Percentiles rank a stretch among this genome's conserved stretches.
These are phyloP conservation scores for Claviceps spartinae DNA, from an alignment of 2,329 filamentous ascomycete genomes.

Conservation along the genomic window DNA sequence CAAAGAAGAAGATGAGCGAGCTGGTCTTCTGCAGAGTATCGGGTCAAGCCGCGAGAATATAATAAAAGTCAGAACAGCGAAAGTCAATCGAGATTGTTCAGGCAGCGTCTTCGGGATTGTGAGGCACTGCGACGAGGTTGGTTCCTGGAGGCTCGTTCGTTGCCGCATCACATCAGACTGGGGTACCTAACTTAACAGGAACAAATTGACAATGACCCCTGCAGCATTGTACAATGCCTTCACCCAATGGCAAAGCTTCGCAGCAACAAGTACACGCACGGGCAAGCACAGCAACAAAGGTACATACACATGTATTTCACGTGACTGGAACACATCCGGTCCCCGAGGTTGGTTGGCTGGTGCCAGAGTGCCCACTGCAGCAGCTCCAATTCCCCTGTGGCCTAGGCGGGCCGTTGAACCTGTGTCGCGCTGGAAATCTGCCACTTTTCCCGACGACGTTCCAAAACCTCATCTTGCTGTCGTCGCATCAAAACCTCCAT, in stretches of 20 bases:
- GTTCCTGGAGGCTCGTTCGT: neutral
- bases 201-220: neutral
- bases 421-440: conserved; percentile 23
- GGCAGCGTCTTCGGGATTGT: neutral
- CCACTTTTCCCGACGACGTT: conserved; percentile 33
- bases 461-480: conserved; percentile 26
- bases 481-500: conserved; percentile 26
- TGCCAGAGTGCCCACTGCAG: neutral
- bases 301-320: neutral
- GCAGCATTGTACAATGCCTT: neutral
- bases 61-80: neutral
- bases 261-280: neutral
- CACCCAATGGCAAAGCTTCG: neutral
- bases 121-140: neutral
- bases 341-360: neutral
- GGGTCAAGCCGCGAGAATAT: neutral
- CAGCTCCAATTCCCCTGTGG: neutral
- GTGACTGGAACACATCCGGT: neutral
- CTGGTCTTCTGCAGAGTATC: neutral
- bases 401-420: conserved; percentile 4
- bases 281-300: too few species aligned
- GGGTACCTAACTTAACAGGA: neutral
- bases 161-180: neutral
- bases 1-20: neutral
- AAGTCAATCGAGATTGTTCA: neutral